Conservation (phyloP, 257 asterid genomes). For the Scutellaria barbata region DNA sequence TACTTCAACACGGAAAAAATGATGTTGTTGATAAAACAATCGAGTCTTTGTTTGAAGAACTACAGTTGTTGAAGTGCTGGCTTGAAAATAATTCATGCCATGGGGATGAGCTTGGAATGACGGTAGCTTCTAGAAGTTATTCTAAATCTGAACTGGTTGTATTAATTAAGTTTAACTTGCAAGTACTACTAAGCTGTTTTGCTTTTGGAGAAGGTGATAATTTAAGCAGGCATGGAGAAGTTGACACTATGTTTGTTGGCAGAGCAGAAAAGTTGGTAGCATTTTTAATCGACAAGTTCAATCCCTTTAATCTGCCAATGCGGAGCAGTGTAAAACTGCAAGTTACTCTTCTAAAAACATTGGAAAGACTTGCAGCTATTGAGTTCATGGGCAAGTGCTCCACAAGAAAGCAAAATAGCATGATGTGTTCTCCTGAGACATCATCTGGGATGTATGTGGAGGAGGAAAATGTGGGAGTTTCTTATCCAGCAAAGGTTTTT, state of each 20-base stretch:
- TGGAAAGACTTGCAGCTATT: conserved; percentile 70
- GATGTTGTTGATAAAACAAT: conserved; percentile 77
- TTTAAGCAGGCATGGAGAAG: conserved; percentile 52
- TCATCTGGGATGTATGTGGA: conserved; percentile 42
- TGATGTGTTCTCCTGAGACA: conserved; percentile 45
- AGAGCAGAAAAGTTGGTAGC: conserved; percentile 68
- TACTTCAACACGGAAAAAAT: conserved; percentile 79
- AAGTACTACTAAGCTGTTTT: conserved; percentile 75
- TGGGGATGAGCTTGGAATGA: conserved; percentile 43
- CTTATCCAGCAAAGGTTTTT: conserved; percentile 53
- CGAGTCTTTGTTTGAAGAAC: conserved; percentile 72
- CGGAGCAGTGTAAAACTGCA: conserved; percentile 68
- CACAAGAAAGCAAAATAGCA: conserved; percentile 46
- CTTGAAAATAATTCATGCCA: conserved; percentile 47
- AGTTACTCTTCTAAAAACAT: conserved; percentile 63
- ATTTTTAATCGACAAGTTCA: conserved; percentile 54
- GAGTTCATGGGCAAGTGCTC: conserved; percentile 74
- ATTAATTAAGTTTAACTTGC: conserved; percentile 73
- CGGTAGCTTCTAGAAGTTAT: conserved; percentile 48
- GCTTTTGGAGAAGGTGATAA: conserved; percentile 50
- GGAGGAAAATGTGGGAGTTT: conserved; percentile 52
- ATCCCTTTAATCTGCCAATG: conserved; percentile 67
- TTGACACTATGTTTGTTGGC: conserved; percentile 48
- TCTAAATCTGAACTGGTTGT: conserved; percentile 68
- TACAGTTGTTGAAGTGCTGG: conserved; percentile 60